These are phyloP conservation scores for Jasminum sambac DNA, from an alignment of 257 asterid species.

Conservation along the genomic window DNA sequence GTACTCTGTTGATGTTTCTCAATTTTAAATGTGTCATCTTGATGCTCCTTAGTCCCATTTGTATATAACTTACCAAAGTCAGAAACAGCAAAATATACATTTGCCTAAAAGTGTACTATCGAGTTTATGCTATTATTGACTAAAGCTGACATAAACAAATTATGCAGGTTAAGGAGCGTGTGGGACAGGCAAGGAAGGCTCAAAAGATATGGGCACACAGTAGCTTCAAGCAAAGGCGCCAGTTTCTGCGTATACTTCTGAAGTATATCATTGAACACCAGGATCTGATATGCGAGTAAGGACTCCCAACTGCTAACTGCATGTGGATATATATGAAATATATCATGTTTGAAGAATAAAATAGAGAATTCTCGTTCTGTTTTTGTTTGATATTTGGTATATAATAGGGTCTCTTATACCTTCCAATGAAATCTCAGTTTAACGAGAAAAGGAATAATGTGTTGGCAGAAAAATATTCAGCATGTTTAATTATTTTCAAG, in stretches of 20 bases:
- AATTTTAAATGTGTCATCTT: conserved; percentile 10
- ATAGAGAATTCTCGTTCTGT: neutral
- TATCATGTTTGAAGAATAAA: neutral
- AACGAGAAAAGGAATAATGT: neutral
- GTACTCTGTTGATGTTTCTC: neutral
- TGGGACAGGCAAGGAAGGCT: conserved; percentile 85
- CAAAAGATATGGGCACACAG: conserved; percentile 90
- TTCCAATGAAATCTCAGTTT: neutral
- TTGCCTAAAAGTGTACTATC: neutral
- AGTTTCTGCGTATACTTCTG: conserved; percentile 88
- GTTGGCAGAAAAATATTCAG: neutral
- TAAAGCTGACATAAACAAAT: conserved; percentile 29
- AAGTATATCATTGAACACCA: conserved; percentile 94
- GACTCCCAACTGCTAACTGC: conserved; percentile 25
- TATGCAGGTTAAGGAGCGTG: conserved; percentile 85
- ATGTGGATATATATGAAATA: neutral
- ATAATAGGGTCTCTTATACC: neutral
- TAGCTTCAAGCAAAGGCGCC: conserved; percentile 97
- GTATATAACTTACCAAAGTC: neutral
- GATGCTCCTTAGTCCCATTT: conserved; percentile 21
- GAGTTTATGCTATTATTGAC: conserved; percentile 14
- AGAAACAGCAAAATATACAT: neutral
- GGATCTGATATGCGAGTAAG: conserved; percentile 98
- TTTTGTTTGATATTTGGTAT: neutral
- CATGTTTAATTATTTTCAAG: neutral